These are phyloP conservation scores for Zygoascus meyerae DNA, from an alignment of 1,139 yeast species.

Conservation along the genomic window DNA sequence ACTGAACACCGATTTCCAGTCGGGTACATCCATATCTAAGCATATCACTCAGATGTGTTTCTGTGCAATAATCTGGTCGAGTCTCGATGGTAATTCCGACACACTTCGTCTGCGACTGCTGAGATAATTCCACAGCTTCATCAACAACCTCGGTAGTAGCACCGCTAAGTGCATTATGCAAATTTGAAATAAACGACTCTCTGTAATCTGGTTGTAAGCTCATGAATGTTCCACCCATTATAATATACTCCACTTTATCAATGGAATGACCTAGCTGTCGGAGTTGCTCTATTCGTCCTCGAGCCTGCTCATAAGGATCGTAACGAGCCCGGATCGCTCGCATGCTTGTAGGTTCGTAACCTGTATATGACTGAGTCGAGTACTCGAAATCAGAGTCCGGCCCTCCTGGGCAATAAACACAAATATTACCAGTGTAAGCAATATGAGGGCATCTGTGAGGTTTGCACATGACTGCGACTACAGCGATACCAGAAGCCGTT, in stretches of 20 bases:
- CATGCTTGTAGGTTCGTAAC: conserved; percentile 99
- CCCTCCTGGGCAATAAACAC: conserved; percentile 99
- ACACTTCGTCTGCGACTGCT: conserved; percentile 92
- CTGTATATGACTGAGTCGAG: conserved; percentile 96
- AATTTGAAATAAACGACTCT: conserved; percentile 78
- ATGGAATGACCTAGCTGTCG: conserved; percentile 94
- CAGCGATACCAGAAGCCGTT: conserved; percentile 96
- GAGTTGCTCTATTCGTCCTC: conserved; percentile 95
- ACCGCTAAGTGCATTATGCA: conserved; percentile 95
- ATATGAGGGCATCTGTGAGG: conserved; percentile 99
- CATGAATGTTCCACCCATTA: conserved; percentile 99
- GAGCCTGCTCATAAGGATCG: conserved; percentile 97
- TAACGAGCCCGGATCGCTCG: conserved; percentile 96
- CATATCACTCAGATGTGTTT: conserved; percentile 93
- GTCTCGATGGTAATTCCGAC: conserved; percentile 98
- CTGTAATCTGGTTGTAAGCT: conserved; percentile 84
- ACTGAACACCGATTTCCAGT: conserved; percentile 94
- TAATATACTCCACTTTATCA: conserved; percentile 93
- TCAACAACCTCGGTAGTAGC: conserved; percentile 81
- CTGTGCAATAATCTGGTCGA: conserved; percentile 97
- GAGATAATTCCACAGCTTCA: conserved; percentile 86
- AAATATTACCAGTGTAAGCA: conserved; percentile 96
- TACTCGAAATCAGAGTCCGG: conserved; percentile 98
- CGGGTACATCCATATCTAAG: conserved; percentile 94
- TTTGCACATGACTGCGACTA: conserved; percentile 98